Evolutionary conservation across 805 yeast species (phyloP), one percentile per base, ranked within the genome.

Genomic region (Komagataella phaffii): DNA sequence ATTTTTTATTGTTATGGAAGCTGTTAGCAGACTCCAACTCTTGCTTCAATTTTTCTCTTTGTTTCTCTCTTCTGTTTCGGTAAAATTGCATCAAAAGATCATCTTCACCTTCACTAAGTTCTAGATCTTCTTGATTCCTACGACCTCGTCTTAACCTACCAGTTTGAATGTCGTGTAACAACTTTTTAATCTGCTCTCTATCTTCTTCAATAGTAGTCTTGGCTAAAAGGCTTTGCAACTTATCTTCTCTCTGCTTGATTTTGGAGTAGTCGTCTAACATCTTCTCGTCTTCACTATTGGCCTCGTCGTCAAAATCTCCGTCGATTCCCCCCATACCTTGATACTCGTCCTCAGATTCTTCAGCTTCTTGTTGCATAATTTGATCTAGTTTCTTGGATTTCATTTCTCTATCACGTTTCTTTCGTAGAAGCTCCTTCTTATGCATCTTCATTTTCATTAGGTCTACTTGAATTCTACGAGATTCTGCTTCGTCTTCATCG

Each of bases 281-380:
- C 55, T 68, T 73, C 64, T 85, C 93, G 60, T 85, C 86, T 55
- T 86, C 95, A 23, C 87, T 79, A 61, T 85, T 79, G 50, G 81
- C 83, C 46, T 70, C 78, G 54, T 76, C 83, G 17, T 79, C 74
- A 1, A 61, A 51, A 54, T 78, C 83, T 3, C 81, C 85, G 57
- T 84, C 90, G 5, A 61, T 70, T 54, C 95, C 95, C 56, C 91
- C 93, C 49, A 84, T 59, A 3, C 93, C 95, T 49, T 76, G 76
- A 86, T 88, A 87, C 68, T 87, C 95, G 70, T 87, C 95, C 54
- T 87, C 95, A 44, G 93, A 85, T 68, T 87, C 95, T 57, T 79
- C 89, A 47, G 95, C 95, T 69, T 86, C 93, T 49, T 84, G 82
- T 59, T 87, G 91, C 62, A 86, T 71, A 51, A 87, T 74, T 23